Percentiles rank a stretch among this genome's conserved stretches.
phyloP scores from a whole-genome alignment of 2,329 filamentous ascomycete species.

The Colletotrichum tropicicola region DNA sequence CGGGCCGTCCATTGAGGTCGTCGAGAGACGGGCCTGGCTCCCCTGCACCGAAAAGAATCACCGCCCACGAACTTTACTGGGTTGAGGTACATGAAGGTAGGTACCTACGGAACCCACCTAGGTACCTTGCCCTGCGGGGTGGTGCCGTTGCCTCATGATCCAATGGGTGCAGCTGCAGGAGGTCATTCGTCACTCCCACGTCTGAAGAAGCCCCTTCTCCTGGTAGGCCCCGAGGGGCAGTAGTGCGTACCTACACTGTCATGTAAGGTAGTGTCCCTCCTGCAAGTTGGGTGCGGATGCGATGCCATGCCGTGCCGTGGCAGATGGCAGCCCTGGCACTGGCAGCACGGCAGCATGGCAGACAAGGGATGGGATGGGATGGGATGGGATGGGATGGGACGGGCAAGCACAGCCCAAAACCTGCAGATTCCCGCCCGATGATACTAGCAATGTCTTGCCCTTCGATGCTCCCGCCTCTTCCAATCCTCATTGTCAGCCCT shows the following conservation, averaged over 20 bases:
- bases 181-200: slow-evolving; percentile 26
- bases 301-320: too few species aligned
- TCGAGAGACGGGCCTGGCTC: not conserved
- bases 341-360: too few species aligned
- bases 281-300: too few species aligned
- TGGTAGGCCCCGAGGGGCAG: too few species aligned
- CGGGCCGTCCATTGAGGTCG: not conserved
- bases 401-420: slow-evolving; percentile 24
- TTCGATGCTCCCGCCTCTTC: not conserved
- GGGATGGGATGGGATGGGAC: not conserved
- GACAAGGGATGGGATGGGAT: not conserved
- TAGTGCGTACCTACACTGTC: too few species aligned
- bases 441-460: not conserved
- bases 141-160: slow-evolving; percentile 16
- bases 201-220: too few species aligned
- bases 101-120: not conserved
- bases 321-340: too few species aligned
- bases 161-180: slow-evolving; percentile 25
- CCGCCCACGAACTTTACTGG: too few species aligned
- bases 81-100: too few species aligned
- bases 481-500: not conserved
- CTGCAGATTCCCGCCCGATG: slow-evolving; percentile 25
- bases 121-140: not conserved
- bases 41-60: too few species aligned
- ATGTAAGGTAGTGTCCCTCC: too few species aligned